Percentiles rank a stretch among this genome's conserved stretches.
Conservation (phyloP, 129 eudicot genomes). For the Flaveria bidentis region DNA sequence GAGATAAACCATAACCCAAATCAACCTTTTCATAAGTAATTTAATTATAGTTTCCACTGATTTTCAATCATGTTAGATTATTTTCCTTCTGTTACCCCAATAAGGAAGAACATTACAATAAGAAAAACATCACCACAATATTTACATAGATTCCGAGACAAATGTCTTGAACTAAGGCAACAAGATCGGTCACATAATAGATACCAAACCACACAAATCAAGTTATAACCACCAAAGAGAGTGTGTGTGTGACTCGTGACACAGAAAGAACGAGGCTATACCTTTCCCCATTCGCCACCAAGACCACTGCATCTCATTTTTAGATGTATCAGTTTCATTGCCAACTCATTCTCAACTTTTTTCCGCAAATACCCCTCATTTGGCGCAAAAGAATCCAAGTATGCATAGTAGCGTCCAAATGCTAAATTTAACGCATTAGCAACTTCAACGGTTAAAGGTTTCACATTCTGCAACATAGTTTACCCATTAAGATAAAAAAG, state of each 20-base stretch:
- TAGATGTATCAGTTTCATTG: constrained; percentile 72
- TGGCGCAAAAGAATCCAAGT: constrained; percentile 84
- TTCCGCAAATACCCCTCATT: constrained; percentile 75
- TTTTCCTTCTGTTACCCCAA: not conserved
- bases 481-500: constrained; percentile 15
- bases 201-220: constrained; percentile 1
- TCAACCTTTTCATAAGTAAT: not conserved
- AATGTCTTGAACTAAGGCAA: constrained; percentile 13
- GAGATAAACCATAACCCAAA: not conserved
- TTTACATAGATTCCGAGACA: not conserved
- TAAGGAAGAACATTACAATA: not conserved
- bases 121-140: not conserved
- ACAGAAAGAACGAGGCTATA: constrained; percentile 32
- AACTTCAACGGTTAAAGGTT: constrained; percentile 57
- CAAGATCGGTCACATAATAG: constrained; percentile 1
- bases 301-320: constrained; percentile 96
- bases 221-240: not conserved
- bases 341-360: constrained; percentile 90
- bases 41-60: not conserved
- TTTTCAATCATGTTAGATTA: not conserved
- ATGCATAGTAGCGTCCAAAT: constrained; percentile 67
- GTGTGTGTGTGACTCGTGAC: not conserved
- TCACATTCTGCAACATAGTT: constrained; percentile 66
- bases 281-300: constrained; percentile 95
- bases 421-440: constrained; percentile 58